Percentiles rank a stretch among this genome's conserved stretches.
These are phyloP conservation scores for Xerocomellus dryophilus DNA, from an alignment of 768 basidiomycete species.

Conservation along the genomic window DNA sequence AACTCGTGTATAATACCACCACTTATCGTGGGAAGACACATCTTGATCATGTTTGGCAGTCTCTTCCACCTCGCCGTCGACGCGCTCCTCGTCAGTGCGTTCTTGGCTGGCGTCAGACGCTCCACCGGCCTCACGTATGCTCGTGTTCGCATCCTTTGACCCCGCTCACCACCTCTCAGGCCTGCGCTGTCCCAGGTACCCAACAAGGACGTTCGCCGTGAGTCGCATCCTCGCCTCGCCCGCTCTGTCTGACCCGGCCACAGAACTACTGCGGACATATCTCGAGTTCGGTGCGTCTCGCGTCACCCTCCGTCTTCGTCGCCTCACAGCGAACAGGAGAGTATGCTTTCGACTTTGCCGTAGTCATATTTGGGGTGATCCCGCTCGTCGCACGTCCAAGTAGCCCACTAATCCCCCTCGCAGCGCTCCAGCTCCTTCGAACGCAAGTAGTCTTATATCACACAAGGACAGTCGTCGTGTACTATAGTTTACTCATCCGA, in stretches of 20 bases:
- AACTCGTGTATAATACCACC: background rate
- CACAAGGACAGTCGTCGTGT: background rate
- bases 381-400: background rate
- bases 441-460: slow-evolving; percentile 31
- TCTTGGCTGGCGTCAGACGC: slow-evolving; percentile 81
- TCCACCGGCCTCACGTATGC: slow-evolving; percentile 84
- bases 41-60: slow-evolving; percentile 27
- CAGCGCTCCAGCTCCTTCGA: slow-evolving; percentile 78
- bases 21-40: slow-evolving; percentile 16
- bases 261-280: slow-evolving; percentile 73
- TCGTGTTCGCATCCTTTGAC: background rate
- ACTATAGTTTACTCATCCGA: slow-evolving; percentile 54
- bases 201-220: slow-evolving; percentile 87
- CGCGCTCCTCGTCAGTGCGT: slow-evolving; percentile 72
- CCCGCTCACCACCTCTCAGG: slow-evolving; percentile 35
- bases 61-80: slow-evolving; percentile 70
- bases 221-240: slow-evolving; percentile 31
- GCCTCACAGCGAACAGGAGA: no score
- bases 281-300: slow-evolving; percentile 68
- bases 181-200: slow-evolving; percentile 73
- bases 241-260: slow-evolving; percentile 1
- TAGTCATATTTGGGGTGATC: slow-evolving; percentile 75
- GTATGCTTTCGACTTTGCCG: slow-evolving; percentile 82
- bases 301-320: no score
- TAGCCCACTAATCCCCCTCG: slow-evolving; percentile 1